phyloP scores from a whole-genome alignment of 2,329 filamentous ascomycete genomes.

The Pyrenophora teres region DNA sequence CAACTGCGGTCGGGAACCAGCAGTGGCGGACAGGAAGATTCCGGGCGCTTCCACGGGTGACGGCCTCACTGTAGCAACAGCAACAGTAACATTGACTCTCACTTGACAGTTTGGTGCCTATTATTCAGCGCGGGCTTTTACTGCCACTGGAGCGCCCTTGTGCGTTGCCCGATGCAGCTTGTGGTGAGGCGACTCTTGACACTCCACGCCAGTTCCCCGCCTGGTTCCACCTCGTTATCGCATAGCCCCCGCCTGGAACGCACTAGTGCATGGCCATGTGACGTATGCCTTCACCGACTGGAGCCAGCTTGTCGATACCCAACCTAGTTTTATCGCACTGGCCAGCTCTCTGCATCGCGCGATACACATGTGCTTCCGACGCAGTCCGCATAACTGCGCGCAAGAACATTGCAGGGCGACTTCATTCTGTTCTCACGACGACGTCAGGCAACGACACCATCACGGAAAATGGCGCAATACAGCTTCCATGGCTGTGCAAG shows the following conservation, averaged over 20 bases:
- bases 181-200: constrained; percentile 2
- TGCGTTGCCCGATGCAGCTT: not conserved
- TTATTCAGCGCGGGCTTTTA: constrained; percentile 18
- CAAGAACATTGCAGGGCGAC: too few relatives aligned
- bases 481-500: too few relatives aligned
- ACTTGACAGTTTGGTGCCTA: constrained; percentile 14
- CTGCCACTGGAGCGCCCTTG: not conserved
- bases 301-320: not conserved
- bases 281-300: constrained; percentile 13
- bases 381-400: too few relatives aligned
- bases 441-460: too few relatives aligned
- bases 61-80: constrained; percentile 7
- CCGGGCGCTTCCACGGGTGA: constrained; percentile 27
- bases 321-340: too few relatives aligned
- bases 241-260: constrained; percentile 17
- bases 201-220: constrained; percentile 23
- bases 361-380: constrained; percentile 14
- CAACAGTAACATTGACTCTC: constrained; percentile 10
- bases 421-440: too few relatives aligned
- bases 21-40: constrained; percentile 39
- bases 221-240: constrained; percentile 31
- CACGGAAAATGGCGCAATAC: too few relatives aligned
- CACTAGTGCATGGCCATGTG: constrained; percentile 5
- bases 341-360: not conserved
- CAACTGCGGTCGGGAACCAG: constrained; percentile 8